phyloP scores from a whole-genome alignment of 805 yeast genomes.

The Candida palmyrensis region DNA sequence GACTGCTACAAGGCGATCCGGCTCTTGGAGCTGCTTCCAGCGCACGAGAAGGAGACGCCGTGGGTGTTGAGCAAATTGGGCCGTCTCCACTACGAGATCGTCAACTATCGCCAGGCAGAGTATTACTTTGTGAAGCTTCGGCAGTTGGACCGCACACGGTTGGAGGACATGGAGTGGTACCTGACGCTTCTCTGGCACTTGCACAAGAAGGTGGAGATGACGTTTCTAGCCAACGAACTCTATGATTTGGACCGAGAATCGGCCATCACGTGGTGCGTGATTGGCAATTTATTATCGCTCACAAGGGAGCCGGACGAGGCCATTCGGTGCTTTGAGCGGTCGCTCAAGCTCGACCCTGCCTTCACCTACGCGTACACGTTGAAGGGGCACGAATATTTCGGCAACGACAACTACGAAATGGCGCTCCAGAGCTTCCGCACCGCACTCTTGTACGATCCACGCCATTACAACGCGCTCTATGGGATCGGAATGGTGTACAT shows the following conservation, averaged over 20 bases:
- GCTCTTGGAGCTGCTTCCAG: conserved; percentile 59
- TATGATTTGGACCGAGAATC: conserved; percentile 57
- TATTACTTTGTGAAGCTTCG: conserved; percentile 59
- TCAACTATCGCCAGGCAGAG: conserved; percentile 75
- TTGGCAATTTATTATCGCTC: conserved; percentile 85
- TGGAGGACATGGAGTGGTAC: conserved; percentile 85
- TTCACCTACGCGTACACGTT: conserved; percentile 88
- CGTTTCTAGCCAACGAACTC: conserved; percentile 79
- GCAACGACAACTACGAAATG: conserved; percentile 85
- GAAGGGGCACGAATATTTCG: conserved; percentile 87
- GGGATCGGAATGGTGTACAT: conserved; percentile 94
- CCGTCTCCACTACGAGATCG: conserved; percentile 78
- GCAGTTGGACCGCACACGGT: conserved; percentile 66
- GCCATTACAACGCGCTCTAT: conserved; percentile 91
- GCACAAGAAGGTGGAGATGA: conserved; percentile 71
- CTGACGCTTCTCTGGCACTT: conserved; percentile 93
- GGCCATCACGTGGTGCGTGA: conserved; percentile 86
- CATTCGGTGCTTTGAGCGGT: conserved; percentile 76
- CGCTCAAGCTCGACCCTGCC: conserved; percentile 59
- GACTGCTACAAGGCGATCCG: conserved; percentile 81
- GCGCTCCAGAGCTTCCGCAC: conserved; percentile 80
- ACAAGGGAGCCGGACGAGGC: conserved; percentile 86
- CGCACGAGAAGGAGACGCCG: conserved; percentile 61
- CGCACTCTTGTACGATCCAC: conserved; percentile 69
- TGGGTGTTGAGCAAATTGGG: conserved; percentile 84